phyloP scores from a whole-genome alignment of 2,329 filamentous ascomycete species.

The Emmonsia crescens region DNA sequence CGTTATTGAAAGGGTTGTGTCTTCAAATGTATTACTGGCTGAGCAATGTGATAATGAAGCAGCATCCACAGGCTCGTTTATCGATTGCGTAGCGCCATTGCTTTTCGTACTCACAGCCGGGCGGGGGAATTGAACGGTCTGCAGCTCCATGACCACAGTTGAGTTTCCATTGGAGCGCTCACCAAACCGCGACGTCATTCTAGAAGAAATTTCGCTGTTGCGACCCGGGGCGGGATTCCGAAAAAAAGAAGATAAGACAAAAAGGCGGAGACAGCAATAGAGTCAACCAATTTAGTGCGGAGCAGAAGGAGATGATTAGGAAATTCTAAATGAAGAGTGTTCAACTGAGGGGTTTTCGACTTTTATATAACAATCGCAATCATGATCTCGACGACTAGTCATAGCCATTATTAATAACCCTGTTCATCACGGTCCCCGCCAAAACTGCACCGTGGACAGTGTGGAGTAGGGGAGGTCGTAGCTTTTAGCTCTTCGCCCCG shows the following conservation, averaged over 20 bases:
- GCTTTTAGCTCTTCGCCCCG: neutral
- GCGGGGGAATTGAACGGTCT: neutral
- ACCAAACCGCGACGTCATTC: neutral
- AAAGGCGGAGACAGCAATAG: neutral
- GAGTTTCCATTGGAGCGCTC: neutral
- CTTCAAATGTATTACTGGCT: neutral
- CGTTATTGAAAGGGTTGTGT: constrained; percentile 29
- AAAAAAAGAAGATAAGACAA: neutral
- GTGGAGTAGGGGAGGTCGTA: neutral
- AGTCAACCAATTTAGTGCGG: neutral
- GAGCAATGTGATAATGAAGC: neutral
- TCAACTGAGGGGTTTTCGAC: neutral
- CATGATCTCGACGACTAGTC: neutral
- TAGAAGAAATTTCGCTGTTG: neutral
- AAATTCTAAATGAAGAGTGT: neutral
- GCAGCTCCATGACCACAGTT: neutral
- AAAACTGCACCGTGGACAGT: neutral
- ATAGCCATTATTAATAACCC: neutral
- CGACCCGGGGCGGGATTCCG: too few species aligned
- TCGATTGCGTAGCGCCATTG: neutral
- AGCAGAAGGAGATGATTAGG: neutral
- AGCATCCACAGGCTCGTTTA: neutral
- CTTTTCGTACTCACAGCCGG: neutral
- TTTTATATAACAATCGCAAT: neutral
- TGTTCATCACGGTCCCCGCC: neutral